These are phyloP conservation scores for Penicillium simplicissimum DNA, from an alignment of 495 filamentous ascomycete genomes.

Conservation along the genomic window DNA sequence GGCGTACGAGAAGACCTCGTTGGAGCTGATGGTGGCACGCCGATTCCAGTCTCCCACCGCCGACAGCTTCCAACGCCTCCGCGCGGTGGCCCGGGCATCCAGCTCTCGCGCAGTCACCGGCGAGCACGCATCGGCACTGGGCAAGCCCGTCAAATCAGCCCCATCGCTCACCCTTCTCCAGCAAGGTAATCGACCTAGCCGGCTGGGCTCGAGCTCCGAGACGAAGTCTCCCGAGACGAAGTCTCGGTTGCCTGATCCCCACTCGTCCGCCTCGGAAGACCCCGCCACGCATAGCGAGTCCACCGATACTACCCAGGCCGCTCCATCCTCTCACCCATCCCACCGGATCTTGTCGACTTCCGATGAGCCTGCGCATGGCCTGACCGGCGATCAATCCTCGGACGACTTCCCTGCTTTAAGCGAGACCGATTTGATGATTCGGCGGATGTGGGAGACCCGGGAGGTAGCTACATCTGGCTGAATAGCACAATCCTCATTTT, in stretches of 20 bases:
- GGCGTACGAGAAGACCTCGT: constrained; percentile 45
- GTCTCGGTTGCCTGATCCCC: constrained; percentile 27
- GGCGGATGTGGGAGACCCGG: constrained; percentile 52
- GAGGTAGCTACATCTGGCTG: constrained; percentile 43
- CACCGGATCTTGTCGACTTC: constrained; percentile 45
- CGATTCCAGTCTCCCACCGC: constrained; percentile 47
- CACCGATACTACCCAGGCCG: constrained; percentile 25
- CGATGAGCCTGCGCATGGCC: constrained; percentile 33
- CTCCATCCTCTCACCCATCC: constrained; percentile 37
- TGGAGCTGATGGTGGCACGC: constrained; percentile 46
- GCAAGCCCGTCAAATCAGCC: constrained; percentile 43
- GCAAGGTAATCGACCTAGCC: constrained; percentile 25
- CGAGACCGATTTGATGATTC: constrained; percentile 46
- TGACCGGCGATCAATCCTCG: constrained; percentile 27
- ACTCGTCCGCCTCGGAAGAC: constrained; percentile 32
- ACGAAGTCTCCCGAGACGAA: constrained; percentile 31
- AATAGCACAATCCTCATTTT: constrained; percentile 13
- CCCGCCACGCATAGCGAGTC: constrained; percentile 34
- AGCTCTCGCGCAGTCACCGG: constrained; percentile 18
- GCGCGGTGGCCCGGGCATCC: constrained; percentile 26
- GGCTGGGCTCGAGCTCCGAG: constrained; percentile 25
- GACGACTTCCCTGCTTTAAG: constrained; percentile 26
- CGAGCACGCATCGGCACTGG: constrained; percentile 27
- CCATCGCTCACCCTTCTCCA: constrained; percentile 39
- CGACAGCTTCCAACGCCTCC: constrained; percentile 45